Evolutionary conservation across 768 basidiomycete species (phyloP), one percentile per base, ranked within the genome.

Genomic region (Lactifluus subvellereus): DNA sequence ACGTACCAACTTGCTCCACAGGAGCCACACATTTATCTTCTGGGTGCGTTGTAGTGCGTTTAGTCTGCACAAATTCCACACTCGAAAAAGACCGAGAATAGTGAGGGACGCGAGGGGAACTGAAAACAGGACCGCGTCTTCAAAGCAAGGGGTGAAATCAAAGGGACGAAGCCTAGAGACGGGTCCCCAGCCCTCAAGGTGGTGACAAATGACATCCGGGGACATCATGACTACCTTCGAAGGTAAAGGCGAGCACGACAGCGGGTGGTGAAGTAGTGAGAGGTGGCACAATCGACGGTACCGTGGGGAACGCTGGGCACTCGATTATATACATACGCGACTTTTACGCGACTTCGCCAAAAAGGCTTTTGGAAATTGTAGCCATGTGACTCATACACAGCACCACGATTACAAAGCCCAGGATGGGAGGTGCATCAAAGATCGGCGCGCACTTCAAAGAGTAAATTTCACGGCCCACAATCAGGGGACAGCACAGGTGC

Each of bases 81-180:
- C 74, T 35, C 76, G 77, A 48, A 76, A 56, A n/a, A 80, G 69
- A 5, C 77, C 74, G 7, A 77, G 64, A 58, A 84, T 35, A 35
- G 84, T 57, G 56, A 87, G 71, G 8, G 78, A 42, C 2, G 75
- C 75, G 56, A 88, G 76, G 0, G 87, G 69, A 4, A 76, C 62
- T 0, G 89, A 78, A 1, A 92, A 72, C 0, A 94, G 37, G 48
- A 87, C 70, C 14, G 84, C 87, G 66, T 92, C 87, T 68, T 95
- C 88, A 66, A 88, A 90, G 72, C 94, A 96, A 14, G 84, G 81
- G 1, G 92, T 90, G 9, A 86, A 66, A 72, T 95, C 94, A 71
- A 93, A 91, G 14, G 80, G 75, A 57, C 91, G 81, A 0, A 74
- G 67, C 0, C 62, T 71, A 0, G 91, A 93, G 18, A 84, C 74